Evolutionary conservation across 2,329 filamentous ascomycete species (phyloP), one percentile per base, ranked within the genome.

Genomic region (Trichoderma endophyticum): DNA sequence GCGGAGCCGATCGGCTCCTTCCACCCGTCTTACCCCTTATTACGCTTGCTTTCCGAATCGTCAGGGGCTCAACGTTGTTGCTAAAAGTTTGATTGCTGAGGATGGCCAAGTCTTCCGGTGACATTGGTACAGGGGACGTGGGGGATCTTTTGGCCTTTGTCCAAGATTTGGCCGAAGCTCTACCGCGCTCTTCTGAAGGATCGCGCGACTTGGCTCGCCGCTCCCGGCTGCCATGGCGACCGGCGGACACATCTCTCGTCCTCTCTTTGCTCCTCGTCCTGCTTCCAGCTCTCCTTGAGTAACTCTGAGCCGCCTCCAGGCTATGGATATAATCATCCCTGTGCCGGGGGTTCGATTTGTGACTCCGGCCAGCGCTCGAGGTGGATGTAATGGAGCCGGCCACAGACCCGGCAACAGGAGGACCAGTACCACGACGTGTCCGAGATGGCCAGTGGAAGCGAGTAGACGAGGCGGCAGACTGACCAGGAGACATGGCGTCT

Each of bases 51-150:
- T 87, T 88, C 30, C 83, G 82, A 39, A 84, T 82, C 0, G 85
- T 86, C 56, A 77, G 75, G 5, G 86, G 84, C 24, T 87, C 86
- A 21, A 76, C 79, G 2, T 75, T 74, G 36, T 67, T 67, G 2
- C 79, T 77, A 7, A 66, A 78, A 74, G 77, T 76, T 32, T 78
- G 82, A 1, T 84, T 88, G 74, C 86, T 88, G 64, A 92, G 81
- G 75, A 88, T 91, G 77, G 90, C 89, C 73, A 93, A 80, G 77
- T 98, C 94, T 76, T 97, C 93, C 0, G 94, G 94, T 3, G 95
- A 97, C 95, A 98, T 98, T 3, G 95, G 94, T 2, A 97, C 88
- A 0, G 95, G 95, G 0, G 95, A 98, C 2, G 94, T 97, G 1
- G 95, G 95, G 1, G 95, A 98, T 26, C 93, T 88, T 82, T 97